Conservation (phyloP, 1,139 yeast species). For the Candida sanyaensis region DNA sequence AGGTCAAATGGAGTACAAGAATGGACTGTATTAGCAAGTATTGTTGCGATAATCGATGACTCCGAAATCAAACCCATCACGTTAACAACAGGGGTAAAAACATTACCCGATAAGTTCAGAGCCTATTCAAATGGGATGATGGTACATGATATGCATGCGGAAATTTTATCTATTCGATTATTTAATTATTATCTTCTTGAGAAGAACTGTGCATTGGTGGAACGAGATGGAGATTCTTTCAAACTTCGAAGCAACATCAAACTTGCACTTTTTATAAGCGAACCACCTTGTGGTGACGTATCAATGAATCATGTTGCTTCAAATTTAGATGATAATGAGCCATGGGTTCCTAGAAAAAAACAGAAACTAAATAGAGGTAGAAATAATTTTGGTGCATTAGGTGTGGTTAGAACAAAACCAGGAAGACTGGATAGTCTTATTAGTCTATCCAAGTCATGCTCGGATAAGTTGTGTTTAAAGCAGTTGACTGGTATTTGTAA, state of each 20-base stretch:
- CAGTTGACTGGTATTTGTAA: constrained; percentile 66
- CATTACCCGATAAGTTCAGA: constrained; percentile 55
- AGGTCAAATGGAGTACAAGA: constrained; percentile 68
- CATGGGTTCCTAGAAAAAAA: constrained; percentile 21
- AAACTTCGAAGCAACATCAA: constrained; percentile 32
- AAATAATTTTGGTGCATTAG: constrained; percentile 54
- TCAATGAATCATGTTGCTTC: constrained; percentile 47
- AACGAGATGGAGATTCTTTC: constrained; percentile 18
- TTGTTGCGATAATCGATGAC: constrained; percentile 49
- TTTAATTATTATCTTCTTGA: constrained; percentile 53
- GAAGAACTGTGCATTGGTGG: constrained; percentile 11
- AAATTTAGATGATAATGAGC: constrained; percentile 18
- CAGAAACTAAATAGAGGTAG: constrained; percentile 55
- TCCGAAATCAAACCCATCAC: constrained; percentile 41
- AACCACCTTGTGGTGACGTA: constrained; percentile 92
- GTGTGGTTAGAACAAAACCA: constrained; percentile 85
- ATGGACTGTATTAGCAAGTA: constrained; percentile 84
- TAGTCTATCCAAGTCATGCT: constrained; percentile 80
- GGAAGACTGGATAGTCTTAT: constrained; percentile 77
- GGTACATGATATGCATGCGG: constrained; percentile 91
- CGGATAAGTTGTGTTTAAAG: constrained; percentile 72
- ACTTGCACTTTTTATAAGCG: constrained; percentile 69
- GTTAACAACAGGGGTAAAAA: constrained; percentile 82
- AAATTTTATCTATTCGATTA: constrained; percentile 67
- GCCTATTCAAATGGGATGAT: constrained; percentile 55